Evolutionary conservation across 345 rosid species (phyloP), one percentile per base, ranked within the genome.

Genomic region (Angophora floribunda): DNA sequence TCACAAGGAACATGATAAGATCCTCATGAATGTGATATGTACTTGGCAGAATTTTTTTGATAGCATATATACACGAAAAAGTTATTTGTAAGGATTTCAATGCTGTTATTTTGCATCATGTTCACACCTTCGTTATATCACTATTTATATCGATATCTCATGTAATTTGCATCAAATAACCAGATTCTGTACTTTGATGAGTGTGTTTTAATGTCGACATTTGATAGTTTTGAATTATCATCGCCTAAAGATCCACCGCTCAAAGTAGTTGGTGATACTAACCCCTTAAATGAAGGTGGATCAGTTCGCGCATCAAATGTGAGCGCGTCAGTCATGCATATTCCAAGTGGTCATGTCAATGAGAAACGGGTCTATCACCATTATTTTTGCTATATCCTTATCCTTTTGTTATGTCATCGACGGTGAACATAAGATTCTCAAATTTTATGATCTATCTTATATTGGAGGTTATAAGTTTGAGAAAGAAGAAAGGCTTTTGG

Each of bases 211-310:
- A 92, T 94, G 75, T 95, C 97, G 32, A 94, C 96, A 86, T 94
- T 95, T 89, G 97, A 94, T 88, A 93, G 94, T 89, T 94, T 95
- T 36, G 96, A 95, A 91, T 94, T 94, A 90, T 94, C 96, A 84
- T 93, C 96, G 2, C 91, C 87, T 59, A 96, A 95, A 88, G 97
- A 95, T 82, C 94, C 93, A 12, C 94, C 93, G 7, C 85, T 91
- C 85, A 92, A 87, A 65, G 75, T 85, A n/a, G 88, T 89, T 52
- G 93, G 94, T 44, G 87, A 52, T 88, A 30, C 87, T 32, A 51
- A 91, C 63, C 89, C 85, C 12, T 79, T 70, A 80, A 90, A 88
- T 86, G 91, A 90, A 21, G 52, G 44, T 87, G 61, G 59, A 24
- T 86, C 90, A 28, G 59, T 91, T 86, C 51, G 89, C 28, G 87